A percentile compares a stretch with the other conserved stretches of the same genome.
Conservation (phyloP, 495 filamentous ascomycete genomes). For the Penicillium lagena region DNA sequence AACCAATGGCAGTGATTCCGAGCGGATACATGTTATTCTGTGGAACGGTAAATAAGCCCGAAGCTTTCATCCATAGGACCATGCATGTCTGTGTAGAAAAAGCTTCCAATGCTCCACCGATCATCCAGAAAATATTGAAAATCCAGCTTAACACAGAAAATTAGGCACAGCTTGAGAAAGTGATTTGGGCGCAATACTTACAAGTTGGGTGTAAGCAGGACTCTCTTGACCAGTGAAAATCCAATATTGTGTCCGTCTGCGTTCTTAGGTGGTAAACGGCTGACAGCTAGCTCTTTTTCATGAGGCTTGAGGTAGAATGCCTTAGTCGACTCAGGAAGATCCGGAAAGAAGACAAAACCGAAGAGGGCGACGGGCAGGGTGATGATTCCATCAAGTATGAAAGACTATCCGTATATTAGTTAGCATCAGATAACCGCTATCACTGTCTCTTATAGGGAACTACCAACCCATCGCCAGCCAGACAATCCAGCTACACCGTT, state of each 20-base stretch:
- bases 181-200: constrained; percentile 19
- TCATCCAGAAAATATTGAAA: constrained; percentile 44
- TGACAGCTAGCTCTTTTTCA: constrained; percentile 37
- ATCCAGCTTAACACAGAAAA: constrained; percentile 42
- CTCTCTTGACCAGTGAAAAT: too few relatives aligned
- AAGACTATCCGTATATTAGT: too few relatives aligned
- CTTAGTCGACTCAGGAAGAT: constrained; percentile 48
- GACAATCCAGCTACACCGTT: constrained; percentile 43
- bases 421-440: neutral
- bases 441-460: constrained; percentile 42
- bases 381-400: constrained; percentile 35
- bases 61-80: constrained; percentile 23
- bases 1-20: constrained; percentile 39
- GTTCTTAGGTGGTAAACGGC: too few relatives aligned
- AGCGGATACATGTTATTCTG: constrained; percentile 46
- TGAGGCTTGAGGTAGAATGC: constrained; percentile 42
- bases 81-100: constrained; percentile 43
- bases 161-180: constrained; percentile 34
- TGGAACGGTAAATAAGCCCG: constrained; percentile 32
- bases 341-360: constrained; percentile 53
- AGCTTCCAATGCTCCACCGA: constrained; percentile 42
- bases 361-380: constrained; percentile 54
- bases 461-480: constrained; percentile 57
- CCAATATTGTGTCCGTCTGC: too few relatives aligned
- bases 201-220: too few relatives aligned